These are phyloP conservation scores for Corchorus olitorius DNA, from an alignment of 345 rosid genomes.

Conservation along the genomic window DNA sequence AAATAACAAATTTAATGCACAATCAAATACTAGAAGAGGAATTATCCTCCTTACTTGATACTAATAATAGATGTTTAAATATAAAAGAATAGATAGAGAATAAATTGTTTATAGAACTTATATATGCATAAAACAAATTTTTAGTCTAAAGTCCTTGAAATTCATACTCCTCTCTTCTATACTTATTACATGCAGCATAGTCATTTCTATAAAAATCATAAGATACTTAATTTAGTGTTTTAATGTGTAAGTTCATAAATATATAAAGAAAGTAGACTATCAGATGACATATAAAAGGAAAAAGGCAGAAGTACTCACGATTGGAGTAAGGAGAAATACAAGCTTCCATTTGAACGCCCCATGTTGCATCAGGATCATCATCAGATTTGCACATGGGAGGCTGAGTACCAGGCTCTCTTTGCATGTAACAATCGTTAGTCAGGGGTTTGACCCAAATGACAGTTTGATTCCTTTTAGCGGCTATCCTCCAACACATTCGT, in stretches of 20 bases:
- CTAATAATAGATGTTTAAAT: not conserved
- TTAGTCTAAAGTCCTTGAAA: not conserved
- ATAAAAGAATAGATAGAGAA: not conserved
- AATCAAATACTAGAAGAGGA: no score
- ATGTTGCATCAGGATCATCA: conserved; percentile 87
- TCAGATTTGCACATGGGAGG: conserved; percentile 93
- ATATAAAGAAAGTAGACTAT: not conserved
- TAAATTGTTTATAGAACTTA: not conserved
- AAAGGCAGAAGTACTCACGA: conserved; percentile 51
- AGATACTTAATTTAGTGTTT: not conserved
- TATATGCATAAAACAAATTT: not conserved
- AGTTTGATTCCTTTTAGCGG: conserved; percentile 85
- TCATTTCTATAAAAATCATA: not conserved
- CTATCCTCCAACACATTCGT: conserved; percentile 95
- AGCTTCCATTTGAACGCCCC: conserved; percentile 86
- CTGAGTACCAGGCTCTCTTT: conserved; percentile 75
- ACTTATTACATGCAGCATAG: not conserved
- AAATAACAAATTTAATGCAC: no score
- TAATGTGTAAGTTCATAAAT: not conserved
- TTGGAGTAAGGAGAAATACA: conserved; percentile 88
- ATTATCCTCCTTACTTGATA: not conserved
- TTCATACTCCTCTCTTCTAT: not conserved
- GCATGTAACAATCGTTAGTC: conserved; percentile 81
- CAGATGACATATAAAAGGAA: not conserved
- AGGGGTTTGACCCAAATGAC: conserved; percentile 95